phyloP scores from a whole-genome alignment of 2,329 filamentous ascomycete genomes.

The Cyphellophora europaea region DNA sequence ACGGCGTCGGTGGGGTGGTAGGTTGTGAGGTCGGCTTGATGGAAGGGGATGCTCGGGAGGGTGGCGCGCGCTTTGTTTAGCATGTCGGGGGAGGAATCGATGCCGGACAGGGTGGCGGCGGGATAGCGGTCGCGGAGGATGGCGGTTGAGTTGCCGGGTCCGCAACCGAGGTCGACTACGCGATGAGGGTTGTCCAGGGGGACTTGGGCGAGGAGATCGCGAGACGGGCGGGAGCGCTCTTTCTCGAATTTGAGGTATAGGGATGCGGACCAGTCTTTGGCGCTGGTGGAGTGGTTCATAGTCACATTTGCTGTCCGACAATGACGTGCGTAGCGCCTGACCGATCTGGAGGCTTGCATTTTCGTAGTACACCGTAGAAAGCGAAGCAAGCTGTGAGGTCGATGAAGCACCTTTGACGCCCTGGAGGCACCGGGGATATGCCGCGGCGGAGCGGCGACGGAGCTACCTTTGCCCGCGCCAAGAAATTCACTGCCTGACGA shows the following conservation, averaged over 20 bases:
- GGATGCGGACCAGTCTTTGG: slow-evolving; percentile 48
- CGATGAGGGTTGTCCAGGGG: slow-evolving; percentile 29
- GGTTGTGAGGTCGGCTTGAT: slow-evolving; percentile 34
- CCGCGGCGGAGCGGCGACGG: no score
- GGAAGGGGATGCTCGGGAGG: slow-evolving; percentile 36
- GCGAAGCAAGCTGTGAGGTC: no score
- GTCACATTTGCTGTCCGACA: no score
- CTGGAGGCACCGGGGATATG: no score
- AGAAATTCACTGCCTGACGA: no score
- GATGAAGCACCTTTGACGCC: no score
- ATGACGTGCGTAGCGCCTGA: no score
- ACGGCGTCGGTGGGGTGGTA: slow-evolving; percentile 26
- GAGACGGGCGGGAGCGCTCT: slow-evolving; percentile 44
- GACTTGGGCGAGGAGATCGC: slow-evolving; percentile 44
- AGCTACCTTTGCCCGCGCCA: no score
- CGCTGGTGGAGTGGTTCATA: no score
- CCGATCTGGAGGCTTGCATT: no score
- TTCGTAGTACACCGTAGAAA: no score
- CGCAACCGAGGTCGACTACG: slow-evolving; percentile 52
- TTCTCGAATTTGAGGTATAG: slow-evolving; percentile 49
- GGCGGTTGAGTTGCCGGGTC: slow-evolving; percentile 49
- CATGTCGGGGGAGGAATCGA: slow-evolving; percentile 51
- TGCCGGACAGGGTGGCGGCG: slow-evolving; percentile 35
- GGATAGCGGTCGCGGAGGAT: slow-evolving; percentile 41
- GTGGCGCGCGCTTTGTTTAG: slow-evolving; percentile 35